Evolutionary conservation across 2,329 filamentous ascomycete species (phyloP).

Genomic region (Domatiomyces globalis): DNA sequence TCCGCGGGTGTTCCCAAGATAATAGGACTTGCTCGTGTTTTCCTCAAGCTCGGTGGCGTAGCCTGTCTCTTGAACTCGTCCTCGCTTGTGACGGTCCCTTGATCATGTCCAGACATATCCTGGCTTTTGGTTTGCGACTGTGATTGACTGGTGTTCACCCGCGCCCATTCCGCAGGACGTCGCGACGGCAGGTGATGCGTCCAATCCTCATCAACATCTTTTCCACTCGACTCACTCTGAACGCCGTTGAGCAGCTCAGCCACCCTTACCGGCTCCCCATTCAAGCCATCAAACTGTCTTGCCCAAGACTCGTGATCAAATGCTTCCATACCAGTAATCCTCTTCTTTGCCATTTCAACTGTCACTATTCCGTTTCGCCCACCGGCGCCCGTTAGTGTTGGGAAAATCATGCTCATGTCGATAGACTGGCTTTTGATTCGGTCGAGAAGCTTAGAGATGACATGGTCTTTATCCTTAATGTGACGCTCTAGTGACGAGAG

Average conservation of each 20-base stretch:
- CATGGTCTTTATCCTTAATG: constrained; percentile 44
- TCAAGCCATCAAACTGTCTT: constrained; percentile 13
- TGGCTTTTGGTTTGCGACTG: background rate
- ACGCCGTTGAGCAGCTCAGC: constrained; percentile 1
- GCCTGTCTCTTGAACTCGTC: constrained; percentile 16
- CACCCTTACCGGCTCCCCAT: constrained; percentile 1
- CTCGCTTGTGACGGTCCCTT: constrained; percentile 7
- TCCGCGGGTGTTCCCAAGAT: background rate
- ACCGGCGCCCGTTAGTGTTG: constrained; percentile 36
- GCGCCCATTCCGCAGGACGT: background rate
- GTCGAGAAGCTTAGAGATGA: constrained; percentile 44
- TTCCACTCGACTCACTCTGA: background rate
- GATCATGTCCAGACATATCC: background rate
- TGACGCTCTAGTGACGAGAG: constrained; percentile 36
- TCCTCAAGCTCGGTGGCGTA: constrained; percentile 8
- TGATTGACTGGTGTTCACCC: background rate
- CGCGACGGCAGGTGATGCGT: background rate
- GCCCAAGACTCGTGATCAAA: constrained; percentile 40
- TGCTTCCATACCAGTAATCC: constrained; percentile 40
- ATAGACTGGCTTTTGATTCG: constrained; percentile 42
- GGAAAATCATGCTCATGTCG: constrained; percentile 44
- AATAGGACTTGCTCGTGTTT: background rate
- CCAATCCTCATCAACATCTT: constrained; percentile 10
- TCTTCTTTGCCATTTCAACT: constrained; percentile 35
- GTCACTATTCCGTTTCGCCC: constrained; percentile 31